A percentile compares a stretch with the other conserved stretches of the same genome.
Evolutionary conservation across 78 protist species (phyloP).

Genomic region (Chrysochromulina parva): DNA sequence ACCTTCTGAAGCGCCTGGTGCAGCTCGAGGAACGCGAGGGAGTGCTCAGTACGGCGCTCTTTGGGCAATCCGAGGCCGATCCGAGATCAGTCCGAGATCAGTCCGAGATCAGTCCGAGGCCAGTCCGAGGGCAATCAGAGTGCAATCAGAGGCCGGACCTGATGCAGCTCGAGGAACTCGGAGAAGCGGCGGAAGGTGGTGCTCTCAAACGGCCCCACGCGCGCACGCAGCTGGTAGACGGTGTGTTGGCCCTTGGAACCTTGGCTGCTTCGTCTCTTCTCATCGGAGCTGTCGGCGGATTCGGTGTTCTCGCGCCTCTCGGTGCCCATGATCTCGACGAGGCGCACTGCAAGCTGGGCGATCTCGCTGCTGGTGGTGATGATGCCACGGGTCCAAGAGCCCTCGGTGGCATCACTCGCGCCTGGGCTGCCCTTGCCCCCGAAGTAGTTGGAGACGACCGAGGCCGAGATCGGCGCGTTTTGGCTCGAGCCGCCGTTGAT

Average conservation of each 20-base stretch:
- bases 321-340: background rate
- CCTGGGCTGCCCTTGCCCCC: too few species aligned
- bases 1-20: too few species aligned
- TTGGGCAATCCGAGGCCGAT: background rate
- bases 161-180: background rate
- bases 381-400: too few species aligned
- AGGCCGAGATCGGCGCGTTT: too few species aligned
- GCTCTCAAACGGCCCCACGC: background rate
- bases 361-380: background rate
- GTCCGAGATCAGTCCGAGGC: background rate
- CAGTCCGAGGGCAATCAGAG: background rate
- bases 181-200: constrained; percentile 17
- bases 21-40: too few species aligned
- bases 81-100: background rate
- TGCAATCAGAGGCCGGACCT: background rate
- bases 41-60: too few species aligned
- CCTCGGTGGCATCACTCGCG: too few species aligned
- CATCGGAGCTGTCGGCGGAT: too few species aligned
- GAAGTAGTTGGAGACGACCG: too few species aligned
- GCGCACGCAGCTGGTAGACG: background rate
- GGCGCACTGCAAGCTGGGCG: background rate
- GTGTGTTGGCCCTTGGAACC: background rate
- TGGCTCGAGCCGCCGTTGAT: too few species aligned
- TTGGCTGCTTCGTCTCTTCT: too few species aligned
- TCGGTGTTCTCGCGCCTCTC: background rate